Conservation (phyloP, 768 basidiomycete genomes). For the Russula foetens region DNA sequence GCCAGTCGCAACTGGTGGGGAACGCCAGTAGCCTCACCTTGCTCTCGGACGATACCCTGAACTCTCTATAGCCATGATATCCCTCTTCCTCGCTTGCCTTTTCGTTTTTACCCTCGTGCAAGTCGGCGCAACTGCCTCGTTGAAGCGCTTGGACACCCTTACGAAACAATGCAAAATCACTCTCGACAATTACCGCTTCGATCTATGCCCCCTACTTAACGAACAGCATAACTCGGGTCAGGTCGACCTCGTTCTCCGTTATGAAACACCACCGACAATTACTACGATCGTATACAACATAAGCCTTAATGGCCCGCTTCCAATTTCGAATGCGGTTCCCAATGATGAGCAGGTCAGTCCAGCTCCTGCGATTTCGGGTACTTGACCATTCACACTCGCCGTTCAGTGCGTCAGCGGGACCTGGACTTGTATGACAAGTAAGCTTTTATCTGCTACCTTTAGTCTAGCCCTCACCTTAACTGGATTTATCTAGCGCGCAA, state of each 20-base stretch:
- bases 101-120: background rate
- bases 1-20: background rate
- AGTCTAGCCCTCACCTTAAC: background rate
- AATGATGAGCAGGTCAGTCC: conserved; percentile 26
- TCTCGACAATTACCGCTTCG: conserved; percentile 16
- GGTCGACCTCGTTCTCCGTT: conserved; percentile 17
- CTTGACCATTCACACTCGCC: background rate
- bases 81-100: background rate
- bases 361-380: background rate
- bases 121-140: background rate
- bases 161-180: background rate
- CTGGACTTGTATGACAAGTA: conserved; percentile 19
- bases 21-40: background rate
- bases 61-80: background rate
- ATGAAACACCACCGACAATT: conserved; percentile 24
- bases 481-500: conserved; percentile 2
- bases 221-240: conserved; percentile 19
- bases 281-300: conserved; percentile 26
- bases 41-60: background rate
- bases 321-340: conserved; percentile 19
- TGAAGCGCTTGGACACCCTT: background rate
- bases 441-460: background rate
- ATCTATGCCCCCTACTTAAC: conserved; percentile 26
- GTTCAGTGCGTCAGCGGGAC: conserved; percentile 15
- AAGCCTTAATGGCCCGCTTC: conserved; percentile 24